Evolutionary conservation across 2,329 filamentous ascomycete species (phyloP).

Genomic region (Stachybotrys elegans): DNA sequence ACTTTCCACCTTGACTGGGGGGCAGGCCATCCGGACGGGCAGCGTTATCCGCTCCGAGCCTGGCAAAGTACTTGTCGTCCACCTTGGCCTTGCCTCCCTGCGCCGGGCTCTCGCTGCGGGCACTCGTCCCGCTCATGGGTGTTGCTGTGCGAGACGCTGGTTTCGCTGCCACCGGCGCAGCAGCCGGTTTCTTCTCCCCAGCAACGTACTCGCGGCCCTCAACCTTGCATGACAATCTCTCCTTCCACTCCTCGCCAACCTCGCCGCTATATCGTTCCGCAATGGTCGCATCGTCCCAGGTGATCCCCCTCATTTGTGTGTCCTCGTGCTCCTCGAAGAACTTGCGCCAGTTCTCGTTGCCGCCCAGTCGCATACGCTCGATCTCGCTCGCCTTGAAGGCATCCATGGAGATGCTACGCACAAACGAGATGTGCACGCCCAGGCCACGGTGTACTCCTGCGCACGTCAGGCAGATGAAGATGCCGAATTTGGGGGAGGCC

Average conservation of each 20-base stretch:
- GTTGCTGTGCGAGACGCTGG: conserved; percentile 33
- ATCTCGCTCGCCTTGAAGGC: conserved; percentile 93
- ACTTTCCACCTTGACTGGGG: conserved; percentile 90
- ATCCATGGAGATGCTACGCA: conserved; percentile 97
- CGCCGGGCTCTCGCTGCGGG: conserved; percentile 33
- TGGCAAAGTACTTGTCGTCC: conserved; percentile 87
- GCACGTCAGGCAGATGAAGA: conserved; percentile 97
- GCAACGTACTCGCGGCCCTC: conserved; percentile 84
- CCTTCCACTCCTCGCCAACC: conserved; percentile 92
- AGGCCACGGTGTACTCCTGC: conserved; percentile 91
- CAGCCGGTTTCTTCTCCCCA: conserved; percentile 51
- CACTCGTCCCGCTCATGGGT: conserved; percentile 33
- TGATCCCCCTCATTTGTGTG: conserved; percentile 60
- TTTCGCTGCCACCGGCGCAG: conserved; percentile 22
- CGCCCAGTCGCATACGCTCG: conserved; percentile 86
- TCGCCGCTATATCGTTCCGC: conserved; percentile 86
- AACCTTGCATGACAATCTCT: conserved; percentile 78
- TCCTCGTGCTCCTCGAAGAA: conserved; percentile 77
- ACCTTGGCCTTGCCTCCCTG: conserved; percentile 51
- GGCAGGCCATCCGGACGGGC: conserved; percentile 66
- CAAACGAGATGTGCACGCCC: conserved; percentile 97
- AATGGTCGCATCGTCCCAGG: conserved; percentile 84
- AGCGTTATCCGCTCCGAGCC: conserved; percentile 79
- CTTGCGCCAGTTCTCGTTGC: conserved; percentile 79
- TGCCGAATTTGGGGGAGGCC: conserved; percentile 94